Evolutionary conservation across 176 grass and related monocot species (phyloP).

Genomic region (Juncus effusus): DNA sequence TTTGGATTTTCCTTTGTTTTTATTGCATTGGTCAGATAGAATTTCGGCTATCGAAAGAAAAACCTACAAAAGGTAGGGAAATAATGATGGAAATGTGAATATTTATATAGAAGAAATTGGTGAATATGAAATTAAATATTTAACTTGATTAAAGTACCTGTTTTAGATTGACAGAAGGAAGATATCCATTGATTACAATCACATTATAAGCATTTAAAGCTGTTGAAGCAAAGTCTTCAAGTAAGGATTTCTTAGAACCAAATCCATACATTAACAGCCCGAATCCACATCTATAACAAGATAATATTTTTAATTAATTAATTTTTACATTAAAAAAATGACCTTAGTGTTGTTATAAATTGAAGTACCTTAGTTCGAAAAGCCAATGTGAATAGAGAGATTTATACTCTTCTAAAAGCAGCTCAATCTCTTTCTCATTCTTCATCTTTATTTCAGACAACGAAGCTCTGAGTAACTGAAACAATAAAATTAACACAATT

Average conservation of each 20-base stretch:
- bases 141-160: slow-evolving; percentile 37
- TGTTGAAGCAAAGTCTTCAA: slow-evolving; percentile 81
- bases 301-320: slow-evolving; percentile 15
- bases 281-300: slow-evolving; percentile 53
- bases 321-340: too few species aligned
- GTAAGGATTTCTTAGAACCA: slow-evolving; percentile 80
- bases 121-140: neutral
- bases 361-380: slow-evolving; percentile 65
- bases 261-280: slow-evolving; percentile 90
- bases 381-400: slow-evolving; percentile 76
- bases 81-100: too few species aligned
- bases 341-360: neutral
- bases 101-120: neutral
- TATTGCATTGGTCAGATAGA: slow-evolving; percentile 56
- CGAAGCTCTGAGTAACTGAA: slow-evolving; percentile 55
- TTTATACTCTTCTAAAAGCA: slow-evolving; percentile 57
- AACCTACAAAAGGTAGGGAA: slow-evolving; percentile 50
- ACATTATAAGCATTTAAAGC: slow-evolving; percentile 62
- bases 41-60: slow-evolving; percentile 64
- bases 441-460: slow-evolving; percentile 50
- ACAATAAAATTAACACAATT: neutral
- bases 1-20: slow-evolving; percentile 48
- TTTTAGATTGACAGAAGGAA: slow-evolving; percentile 74
- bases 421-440: slow-evolving; percentile 60
- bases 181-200: slow-evolving; percentile 86